Base-by-base conservation (phyloP, 495 filamentous ascomycete genomes). In the Polyplosphaeria fusca region DNA sequence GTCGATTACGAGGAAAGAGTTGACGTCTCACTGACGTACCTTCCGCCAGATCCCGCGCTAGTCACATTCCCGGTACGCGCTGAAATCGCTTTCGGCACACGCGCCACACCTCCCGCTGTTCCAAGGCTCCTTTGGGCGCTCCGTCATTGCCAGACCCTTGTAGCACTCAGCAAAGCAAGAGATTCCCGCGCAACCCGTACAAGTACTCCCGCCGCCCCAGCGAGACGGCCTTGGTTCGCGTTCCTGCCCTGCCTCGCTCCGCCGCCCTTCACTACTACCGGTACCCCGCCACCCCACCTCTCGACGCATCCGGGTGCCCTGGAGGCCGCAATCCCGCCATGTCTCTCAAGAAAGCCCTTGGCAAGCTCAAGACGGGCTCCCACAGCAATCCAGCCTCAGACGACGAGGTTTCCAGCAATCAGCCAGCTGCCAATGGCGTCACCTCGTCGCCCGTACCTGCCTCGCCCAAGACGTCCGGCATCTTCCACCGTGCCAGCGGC, bases 311-410 rank as follows among this genome's bases (percentile, higher is more conserved):
- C 30, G 30, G 30, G 30, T 35, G 30, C 30, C 7, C 30, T 14
- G 30, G 14, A 14, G 14, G 30, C 7, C 7, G 30, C 30, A 35
- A 35, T 28, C 27, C 35, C 50, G 59, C 44, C 55, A 71, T 71
- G 68, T 61, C 67, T 25, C 65, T 71, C 52, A 70, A 70, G 58
- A 71, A 68, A 43, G 69, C 61, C 5, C 60, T 71, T 23, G 52
- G 46, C n/a, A 69, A 68, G 59, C 64, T 71, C 28, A 70, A 63
- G 58, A 45, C 67, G 24, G 55, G 55, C 20, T 46, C 46, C 25
- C 50, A 52, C 67, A 70, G 68, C 61, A 61, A 48, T 20, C 58
- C 69, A 0, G 38, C 55, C 11, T 60, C 57, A 24, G 61, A 61
- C 45, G 64, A 63, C 35, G 66, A 70, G 47, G 39, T 23, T 7